phyloP scores from a whole-genome alignment of 371 early-diverging fungal species.

The Dichotomocladium elegans region DNA sequence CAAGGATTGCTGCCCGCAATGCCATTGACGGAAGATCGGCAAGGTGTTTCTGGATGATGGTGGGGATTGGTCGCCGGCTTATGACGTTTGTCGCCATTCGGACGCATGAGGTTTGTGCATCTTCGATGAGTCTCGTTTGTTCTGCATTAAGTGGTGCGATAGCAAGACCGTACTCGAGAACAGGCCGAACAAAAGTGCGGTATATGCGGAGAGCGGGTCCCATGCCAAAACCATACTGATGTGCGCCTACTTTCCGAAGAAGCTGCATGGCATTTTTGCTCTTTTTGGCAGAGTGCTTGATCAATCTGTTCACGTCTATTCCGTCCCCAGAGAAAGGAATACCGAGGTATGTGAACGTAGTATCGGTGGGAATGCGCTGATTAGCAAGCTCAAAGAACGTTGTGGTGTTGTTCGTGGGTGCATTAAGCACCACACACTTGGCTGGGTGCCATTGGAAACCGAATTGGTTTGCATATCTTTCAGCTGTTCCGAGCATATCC shows the following conservation, averaged over 20 bases:
- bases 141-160: not conserved
- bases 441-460: slow-evolving; percentile 18
- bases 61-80: not conserved
- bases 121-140: not conserved
- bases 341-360: slow-evolving; percentile 1
- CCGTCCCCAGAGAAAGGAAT: slow-evolving; percentile 2
- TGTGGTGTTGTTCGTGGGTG: not conserved
- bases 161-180: slow-evolving; percentile 5
- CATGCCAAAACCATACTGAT: not conserved
- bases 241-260: not conserved
- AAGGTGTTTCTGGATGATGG: not conserved
- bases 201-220: not conserved
- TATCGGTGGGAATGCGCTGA: not conserved
- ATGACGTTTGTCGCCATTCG: not conserved
- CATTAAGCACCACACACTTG: slow-evolving; percentile 11
- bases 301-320: not conserved
- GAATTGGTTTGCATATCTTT: slow-evolving; percentile 1
- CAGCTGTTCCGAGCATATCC: not conserved
- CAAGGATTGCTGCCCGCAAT: not conserved
- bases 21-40: not conserved
- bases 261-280: not conserved
- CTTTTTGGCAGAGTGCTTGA: not conserved
- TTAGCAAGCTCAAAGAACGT: not conserved
- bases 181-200: slow-evolving; percentile 1
- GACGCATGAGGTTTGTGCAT: slow-evolving; percentile 4